These are phyloP conservation scores for Citrullus amarus DNA, from an alignment of 306 rosid genomes.

Conservation along the genomic window DNA sequence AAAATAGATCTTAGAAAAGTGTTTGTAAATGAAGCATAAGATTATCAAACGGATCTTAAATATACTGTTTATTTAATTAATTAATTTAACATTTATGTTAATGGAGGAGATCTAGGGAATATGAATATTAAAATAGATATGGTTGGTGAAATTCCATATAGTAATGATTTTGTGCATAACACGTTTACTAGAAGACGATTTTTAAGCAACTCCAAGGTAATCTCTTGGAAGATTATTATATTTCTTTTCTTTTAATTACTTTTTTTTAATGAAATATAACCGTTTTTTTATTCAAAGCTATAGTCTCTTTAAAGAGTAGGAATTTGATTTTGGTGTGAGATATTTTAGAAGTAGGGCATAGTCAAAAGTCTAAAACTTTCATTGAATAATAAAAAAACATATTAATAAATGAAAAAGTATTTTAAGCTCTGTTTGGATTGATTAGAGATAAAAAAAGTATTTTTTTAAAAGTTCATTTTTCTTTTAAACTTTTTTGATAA, in stretches of 20 bases:
- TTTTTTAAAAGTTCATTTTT: no score
- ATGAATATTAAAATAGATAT: slow-evolving; percentile 8
- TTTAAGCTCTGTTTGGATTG: no score
- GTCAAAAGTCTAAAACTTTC: no score
- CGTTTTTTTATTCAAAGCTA: not conserved
- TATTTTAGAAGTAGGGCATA: no score
- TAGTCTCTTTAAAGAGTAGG: not conserved
- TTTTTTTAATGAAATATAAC: not conserved
- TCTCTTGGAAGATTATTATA: not conserved
- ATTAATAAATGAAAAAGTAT: no score
- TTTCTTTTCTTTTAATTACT: not conserved
- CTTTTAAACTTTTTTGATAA: no score
- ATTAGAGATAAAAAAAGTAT: no score
- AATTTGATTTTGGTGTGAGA: not conserved
- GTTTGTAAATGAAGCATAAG: no score
- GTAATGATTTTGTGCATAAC: not conserved
- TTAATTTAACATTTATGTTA: not conserved
- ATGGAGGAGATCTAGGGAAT: not conserved
- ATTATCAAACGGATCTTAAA: not conserved
- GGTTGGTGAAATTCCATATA: slow-evolving; percentile 12
- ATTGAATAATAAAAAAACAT: no score
- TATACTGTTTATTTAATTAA: not conserved
- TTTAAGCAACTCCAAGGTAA: not conserved
- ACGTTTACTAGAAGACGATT: slow-evolving; percentile 9
- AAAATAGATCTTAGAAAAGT: no score